These are phyloP conservation scores for Entrophospora sp. DNA, from an alignment of 192 early-diverging fungal genomes.

Conservation along the genomic window DNA sequence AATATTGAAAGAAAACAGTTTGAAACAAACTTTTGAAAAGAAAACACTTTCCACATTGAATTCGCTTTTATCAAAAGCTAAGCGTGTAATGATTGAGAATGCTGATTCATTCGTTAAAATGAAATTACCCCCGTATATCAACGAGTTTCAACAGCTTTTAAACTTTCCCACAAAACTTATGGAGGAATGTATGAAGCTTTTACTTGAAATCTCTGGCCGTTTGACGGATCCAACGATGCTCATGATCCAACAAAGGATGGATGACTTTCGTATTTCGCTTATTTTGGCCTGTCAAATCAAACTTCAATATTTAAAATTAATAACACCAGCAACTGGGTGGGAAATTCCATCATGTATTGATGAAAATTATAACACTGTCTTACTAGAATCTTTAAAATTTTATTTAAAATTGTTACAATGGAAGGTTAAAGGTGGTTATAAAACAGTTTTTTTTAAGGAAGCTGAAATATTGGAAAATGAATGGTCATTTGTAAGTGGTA, in stretches of 20 bases:
- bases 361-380: constrained; percentile 59
- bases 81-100: constrained; percentile 61
- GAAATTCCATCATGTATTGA: constrained; percentile 50
- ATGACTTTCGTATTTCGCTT: constrained; percentile 67
- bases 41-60: constrained; percentile 56
- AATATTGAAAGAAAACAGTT: constrained; percentile 72
- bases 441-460: constrained; percentile 52
- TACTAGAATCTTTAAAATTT: constrained; percentile 63
- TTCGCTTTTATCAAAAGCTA: constrained; percentile 51
- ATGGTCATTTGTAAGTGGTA: constrained; percentile 67
- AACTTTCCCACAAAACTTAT: constrained; percentile 73
- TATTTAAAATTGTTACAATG: constrained; percentile 73
- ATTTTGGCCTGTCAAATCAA: constrained; percentile 65
- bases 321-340: constrained; percentile 56
- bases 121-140: constrained; percentile 60
- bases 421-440: constrained; percentile 54
- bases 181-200: constrained; percentile 70
- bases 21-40: constrained; percentile 68
- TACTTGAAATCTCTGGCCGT: constrained; percentile 57
- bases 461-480: constrained; percentile 75
- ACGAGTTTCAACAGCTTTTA: constrained; percentile 59
- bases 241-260: constrained; percentile 71
- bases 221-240: constrained; percentile 46
- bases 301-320: constrained; percentile 55
- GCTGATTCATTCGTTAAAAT: constrained; percentile 55